A percentile compares a stretch with the other conserved stretches of the same genome.
phyloP scores from a whole-genome alignment of 179 eudicot genomes.

The Spinacia oleracea region DNA sequence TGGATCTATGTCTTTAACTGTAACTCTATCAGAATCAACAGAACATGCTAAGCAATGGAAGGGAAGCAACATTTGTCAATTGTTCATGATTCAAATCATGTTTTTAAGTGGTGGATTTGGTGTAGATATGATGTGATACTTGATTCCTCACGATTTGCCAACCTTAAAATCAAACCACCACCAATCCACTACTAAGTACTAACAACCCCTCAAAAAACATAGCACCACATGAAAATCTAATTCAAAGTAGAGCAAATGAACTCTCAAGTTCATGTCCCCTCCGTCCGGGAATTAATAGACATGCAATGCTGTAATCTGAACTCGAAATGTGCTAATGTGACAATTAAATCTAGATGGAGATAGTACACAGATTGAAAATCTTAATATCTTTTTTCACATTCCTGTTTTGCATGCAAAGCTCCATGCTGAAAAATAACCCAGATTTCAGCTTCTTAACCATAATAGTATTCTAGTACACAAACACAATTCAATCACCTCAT shows the following conservation, averaged over 20 bases:
- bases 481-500: neutral
- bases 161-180: neutral
- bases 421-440: neutral
- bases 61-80: neutral
- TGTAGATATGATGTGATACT: neutral
- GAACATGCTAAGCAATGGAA: neutral
- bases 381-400: neutral
- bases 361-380: neutral
- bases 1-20: neutral
- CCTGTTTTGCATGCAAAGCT: neutral
- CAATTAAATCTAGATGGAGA: neutral
- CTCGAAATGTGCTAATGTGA: neutral
- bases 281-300: neutral
- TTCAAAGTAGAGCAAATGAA: neutral
- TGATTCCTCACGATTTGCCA: neutral
- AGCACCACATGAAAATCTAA: conserved; percentile 1
- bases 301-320: neutral
- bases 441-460: neutral
- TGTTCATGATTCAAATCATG: conserved; percentile 2
- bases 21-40: neutral
- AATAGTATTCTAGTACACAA: conserved; percentile 3
- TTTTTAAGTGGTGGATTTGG: neutral
- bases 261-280: neutral
- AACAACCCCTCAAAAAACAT: neutral
- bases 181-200: too few species aligned